Conservation (phyloP, 1,284 basidiomycete species). For the Moniliophthora roreri region DNA sequence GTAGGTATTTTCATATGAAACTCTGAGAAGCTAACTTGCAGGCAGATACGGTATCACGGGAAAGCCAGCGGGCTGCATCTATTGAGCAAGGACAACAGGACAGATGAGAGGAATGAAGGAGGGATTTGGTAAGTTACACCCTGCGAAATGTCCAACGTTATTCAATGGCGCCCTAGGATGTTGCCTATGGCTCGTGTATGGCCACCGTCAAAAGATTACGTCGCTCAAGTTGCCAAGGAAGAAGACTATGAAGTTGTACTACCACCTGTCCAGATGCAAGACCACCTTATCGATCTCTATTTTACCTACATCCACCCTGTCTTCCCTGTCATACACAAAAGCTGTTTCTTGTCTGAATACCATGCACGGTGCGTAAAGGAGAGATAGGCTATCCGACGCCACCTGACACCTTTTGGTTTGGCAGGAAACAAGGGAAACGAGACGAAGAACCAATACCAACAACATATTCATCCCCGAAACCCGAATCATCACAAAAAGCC, state of each 20-base stretch:
- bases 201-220: conserved; percentile 53
- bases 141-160: background rate
- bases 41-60: conserved; percentile 73
- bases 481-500: conserved; percentile 58
- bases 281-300: conserved; percentile 70
- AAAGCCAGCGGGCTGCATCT: conserved; percentile 76
- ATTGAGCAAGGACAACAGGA: conserved; percentile 62
- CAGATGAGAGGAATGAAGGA: conserved; percentile 67
- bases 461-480: conserved; percentile 31
- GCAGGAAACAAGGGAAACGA: conserved; percentile 30
- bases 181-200: conserved; percentile 77
- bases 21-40: background rate
- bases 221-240: conserved; percentile 38
- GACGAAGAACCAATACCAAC: conserved; percentile 7
- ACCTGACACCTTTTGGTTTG: conserved; percentile 3
- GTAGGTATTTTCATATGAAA: conserved; percentile 30
- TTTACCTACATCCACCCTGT: conserved; percentile 82
- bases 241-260: conserved; percentile 47
- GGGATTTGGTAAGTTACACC: conserved; percentile 63
- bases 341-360: conserved; percentile 68
- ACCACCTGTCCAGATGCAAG: conserved; percentile 60
- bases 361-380: conserved; percentile 44
- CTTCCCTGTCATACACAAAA: conserved; percentile 75
- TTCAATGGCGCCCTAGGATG: conserved; percentile 44
- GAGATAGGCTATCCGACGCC: conserved; percentile 5